phyloP scores from a whole-genome alignment of 1,284 basidiomycete species.

The Chondrostereum purpureum region DNA sequence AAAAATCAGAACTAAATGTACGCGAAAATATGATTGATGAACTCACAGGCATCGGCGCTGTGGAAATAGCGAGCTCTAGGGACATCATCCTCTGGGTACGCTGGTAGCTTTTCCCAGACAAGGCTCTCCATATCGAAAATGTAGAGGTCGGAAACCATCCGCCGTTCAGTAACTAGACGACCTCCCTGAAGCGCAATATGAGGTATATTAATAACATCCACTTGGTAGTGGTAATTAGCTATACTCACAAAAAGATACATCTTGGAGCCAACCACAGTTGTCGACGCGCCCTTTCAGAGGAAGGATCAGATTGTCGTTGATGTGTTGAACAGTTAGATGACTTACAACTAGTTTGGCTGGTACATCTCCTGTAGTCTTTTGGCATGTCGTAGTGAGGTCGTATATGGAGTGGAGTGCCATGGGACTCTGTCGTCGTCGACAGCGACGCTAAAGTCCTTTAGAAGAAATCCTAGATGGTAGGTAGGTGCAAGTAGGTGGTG shows the following conservation, averaged over 20 bases:
- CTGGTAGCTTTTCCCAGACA: conserved; percentile 66
- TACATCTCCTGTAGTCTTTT: conserved; percentile 79
- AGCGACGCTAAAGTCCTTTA: neutral
- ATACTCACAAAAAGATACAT: conserved; percentile 78
- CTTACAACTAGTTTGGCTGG: conserved; percentile 84
- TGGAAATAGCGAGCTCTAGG: conserved; percentile 86
- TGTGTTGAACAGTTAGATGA: conserved; percentile 15
- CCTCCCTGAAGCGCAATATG: conserved; percentile 56
- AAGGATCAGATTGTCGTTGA: conserved; percentile 4
- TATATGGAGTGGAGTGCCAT: conserved; percentile 72
- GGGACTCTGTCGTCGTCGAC: neutral
- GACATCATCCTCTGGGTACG: conserved; percentile 58
- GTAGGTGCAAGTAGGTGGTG: no score
- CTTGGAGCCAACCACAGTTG: conserved; percentile 76
- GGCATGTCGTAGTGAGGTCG: conserved; percentile 81
- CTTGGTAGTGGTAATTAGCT: no score
- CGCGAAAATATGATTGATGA: neutral
- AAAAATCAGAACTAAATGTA: conserved; percentile 14
- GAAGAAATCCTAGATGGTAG: neutral
- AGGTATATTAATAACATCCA: neutral
- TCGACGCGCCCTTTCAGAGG: conserved; percentile 63
- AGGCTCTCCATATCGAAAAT: conserved; percentile 76
- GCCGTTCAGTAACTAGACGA: conserved; percentile 76
- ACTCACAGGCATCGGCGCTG: conserved; percentile 81
- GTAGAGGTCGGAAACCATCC: conserved; percentile 86